phyloP scores from a whole-genome alignment of 768 basidiomycete genomes.

The Kwoniella bestiolae region DNA sequence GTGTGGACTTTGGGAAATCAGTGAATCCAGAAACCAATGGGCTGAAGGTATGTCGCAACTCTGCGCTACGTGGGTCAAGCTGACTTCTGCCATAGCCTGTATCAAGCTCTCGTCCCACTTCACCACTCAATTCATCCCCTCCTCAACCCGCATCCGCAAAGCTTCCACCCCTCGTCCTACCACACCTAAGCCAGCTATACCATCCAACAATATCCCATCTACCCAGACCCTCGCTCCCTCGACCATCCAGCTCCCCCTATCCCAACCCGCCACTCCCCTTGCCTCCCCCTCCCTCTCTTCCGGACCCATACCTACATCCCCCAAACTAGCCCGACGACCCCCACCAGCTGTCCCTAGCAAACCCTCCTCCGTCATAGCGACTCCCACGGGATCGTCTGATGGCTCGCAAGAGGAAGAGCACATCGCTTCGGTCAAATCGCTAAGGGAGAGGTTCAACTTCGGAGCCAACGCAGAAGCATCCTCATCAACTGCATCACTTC shows the following conservation, averaged over 20 bases:
- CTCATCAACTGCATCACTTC: background rate
- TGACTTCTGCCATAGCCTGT: background rate
- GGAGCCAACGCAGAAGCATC: constrained; percentile 5
- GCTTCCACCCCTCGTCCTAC: constrained; percentile 16
- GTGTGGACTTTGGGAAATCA: constrained; percentile 11
- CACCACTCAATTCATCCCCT: constrained; percentile 11
- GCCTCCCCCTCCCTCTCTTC: constrained; percentile 5
- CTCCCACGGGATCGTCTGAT: constrained; percentile 16
- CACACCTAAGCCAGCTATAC: constrained; percentile 17
- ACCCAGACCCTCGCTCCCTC: background rate
- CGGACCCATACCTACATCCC: constrained; percentile 10
- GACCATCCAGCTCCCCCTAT: constrained; percentile 1
- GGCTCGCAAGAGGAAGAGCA: constrained; percentile 1
- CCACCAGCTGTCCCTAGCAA: constrained; percentile 24
- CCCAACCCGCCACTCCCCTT: constrained; percentile 6
- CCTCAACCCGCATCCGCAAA: constrained; percentile 1
- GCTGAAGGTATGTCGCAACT: constrained; percentile 3
- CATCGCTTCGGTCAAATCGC: constrained; percentile 30
- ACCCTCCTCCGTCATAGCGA: constrained; percentile 3
- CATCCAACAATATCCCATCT: background rate
- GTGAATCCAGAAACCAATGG: background rate
- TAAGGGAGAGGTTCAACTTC: constrained; percentile 31
- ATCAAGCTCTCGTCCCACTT: constrained; percentile 10
- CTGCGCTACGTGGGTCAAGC: background rate
- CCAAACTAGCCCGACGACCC: constrained; percentile 16